Evolutionary conservation across 164 flowering plant genomes (phyloP).

Genomic region (Aristolochia californica): DNA sequence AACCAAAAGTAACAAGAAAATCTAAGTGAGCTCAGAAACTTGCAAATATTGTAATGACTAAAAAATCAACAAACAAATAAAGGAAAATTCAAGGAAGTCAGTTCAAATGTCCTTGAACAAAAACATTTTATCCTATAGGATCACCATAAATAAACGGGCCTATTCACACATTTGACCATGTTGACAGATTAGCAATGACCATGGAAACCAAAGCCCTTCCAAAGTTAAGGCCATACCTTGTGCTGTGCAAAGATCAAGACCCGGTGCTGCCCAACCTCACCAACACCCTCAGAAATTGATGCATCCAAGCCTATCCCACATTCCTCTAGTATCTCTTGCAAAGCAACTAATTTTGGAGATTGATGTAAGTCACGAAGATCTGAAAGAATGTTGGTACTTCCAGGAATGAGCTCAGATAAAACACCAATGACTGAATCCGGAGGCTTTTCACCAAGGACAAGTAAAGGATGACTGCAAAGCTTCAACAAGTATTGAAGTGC

Average conservation of each 20-base stretch:
- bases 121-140: no score
- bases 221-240: conserved; percentile 33
- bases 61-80: no score
- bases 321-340: conserved; percentile 93
- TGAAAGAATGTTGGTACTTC: conserved; percentile 36
- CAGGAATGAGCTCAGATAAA: conserved; percentile 52
- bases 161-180: no score
- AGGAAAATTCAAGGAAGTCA: no score
- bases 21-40: neutral
- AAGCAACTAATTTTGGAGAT: conserved; percentile 94
- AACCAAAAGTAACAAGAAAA: neutral
- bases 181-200: no score
- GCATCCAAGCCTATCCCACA: conserved; percentile 93
- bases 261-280: conserved; percentile 96
- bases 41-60: no score
- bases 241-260: conserved; percentile 96
- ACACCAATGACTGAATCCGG: conserved; percentile 35
- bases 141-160: no score
- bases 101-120: neutral
- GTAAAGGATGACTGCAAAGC: conserved; percentile 99
- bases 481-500: conserved; percentile 96
- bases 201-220: no score
- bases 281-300: conserved; percentile 55
- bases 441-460: conserved; percentile 65
- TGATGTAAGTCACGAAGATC: conserved; percentile 79